Base-by-base conservation (phyloP, 352 stramenopile species). In the Globisporangium emineosum region DNA sequence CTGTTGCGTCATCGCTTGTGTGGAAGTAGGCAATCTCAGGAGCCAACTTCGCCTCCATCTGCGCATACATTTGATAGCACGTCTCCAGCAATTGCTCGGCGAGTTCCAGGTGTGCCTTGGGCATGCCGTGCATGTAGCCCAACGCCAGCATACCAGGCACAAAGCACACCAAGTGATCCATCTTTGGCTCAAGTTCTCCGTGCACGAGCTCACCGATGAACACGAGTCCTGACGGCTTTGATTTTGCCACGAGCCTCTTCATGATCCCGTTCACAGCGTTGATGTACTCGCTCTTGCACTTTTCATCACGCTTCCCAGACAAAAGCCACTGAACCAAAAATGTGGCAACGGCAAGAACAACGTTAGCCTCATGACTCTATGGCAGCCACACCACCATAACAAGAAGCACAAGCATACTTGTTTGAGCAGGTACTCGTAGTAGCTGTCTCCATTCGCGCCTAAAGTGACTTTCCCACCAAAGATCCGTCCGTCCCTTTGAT, bases 81-180 rank as follows among this genome's bases (percentile, higher is more conserved):
- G 84, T 91, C 62, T 91, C 75, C 29, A 93, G 67, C 25, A 97
- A 65, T 12, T 90, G 53, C 65, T 94, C 82, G 7, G 90, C 91
- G 4, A 96, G 66, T n/a, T 71, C 69, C 30, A 97, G 59, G 58
- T 96, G 81, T 17, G 68, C 68, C 50, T 74, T 67, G 7, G 77
- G 76, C 73, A 90, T 89, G 19, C 85, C 85, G 61, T 92, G 72
- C n/a, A 77, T 59, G 62, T 88, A 85, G 7, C 88, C 90, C 1
- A 98, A 78, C 1, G 88, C 77, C 8, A 97, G 72, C 81, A 96
- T 91, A 25, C 89, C 91, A 0, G 91, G 89, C 17, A 97, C 71
- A 58, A 97, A 98, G 72, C 93, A 98, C 33, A 94, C 79, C 43
- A 97, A 70, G 64, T 98, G 93, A 66, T 98, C 87, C 82, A 93